These are phyloP conservation scores for Alternaria panax DNA, from an alignment of 2,329 filamentous ascomycete genomes.

Conservation along the genomic window DNA sequence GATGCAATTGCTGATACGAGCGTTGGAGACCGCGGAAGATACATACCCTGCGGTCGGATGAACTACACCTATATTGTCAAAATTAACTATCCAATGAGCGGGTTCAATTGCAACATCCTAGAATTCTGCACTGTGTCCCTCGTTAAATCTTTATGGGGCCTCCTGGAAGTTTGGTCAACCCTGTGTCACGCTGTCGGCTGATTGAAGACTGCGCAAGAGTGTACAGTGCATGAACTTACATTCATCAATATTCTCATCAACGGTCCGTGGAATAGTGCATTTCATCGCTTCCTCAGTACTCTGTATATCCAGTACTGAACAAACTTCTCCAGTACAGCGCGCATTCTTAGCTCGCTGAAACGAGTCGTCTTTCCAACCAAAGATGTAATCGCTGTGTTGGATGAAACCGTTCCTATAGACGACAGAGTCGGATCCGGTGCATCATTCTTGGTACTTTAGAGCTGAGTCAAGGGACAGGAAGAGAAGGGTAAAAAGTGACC, in stretches of 20 bases:
- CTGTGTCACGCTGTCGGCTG: background rate
- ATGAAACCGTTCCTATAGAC: constrained; percentile 29
- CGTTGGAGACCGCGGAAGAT: background rate
- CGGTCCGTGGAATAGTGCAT: constrained; percentile 28
- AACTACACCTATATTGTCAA: background rate
- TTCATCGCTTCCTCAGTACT: constrained; percentile 34
- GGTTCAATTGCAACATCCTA: background rate
- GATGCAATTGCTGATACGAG: background rate
- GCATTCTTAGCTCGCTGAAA: constrained; percentile 40
- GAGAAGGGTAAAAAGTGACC: constrained; percentile 7
- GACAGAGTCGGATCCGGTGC: background rate
- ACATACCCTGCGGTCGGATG: background rate
- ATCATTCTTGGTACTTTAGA: background rate
- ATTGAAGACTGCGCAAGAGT: background rate
- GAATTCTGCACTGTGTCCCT: background rate
- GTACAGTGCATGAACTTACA: constrained; percentile 26
- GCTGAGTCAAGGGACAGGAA: background rate
- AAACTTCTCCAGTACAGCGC: constrained; percentile 33
- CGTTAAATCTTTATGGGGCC: background rate
- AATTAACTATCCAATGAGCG: background rate
- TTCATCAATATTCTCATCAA: constrained; percentile 36
- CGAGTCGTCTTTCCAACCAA: constrained; percentile 42
- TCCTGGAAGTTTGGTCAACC: background rate
- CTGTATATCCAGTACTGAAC: constrained; percentile 31
- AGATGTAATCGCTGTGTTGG: constrained; percentile 42